Conservation (phyloP, 2,329 filamentous ascomycete genomes). For the Zasmidium cellare region DNA sequence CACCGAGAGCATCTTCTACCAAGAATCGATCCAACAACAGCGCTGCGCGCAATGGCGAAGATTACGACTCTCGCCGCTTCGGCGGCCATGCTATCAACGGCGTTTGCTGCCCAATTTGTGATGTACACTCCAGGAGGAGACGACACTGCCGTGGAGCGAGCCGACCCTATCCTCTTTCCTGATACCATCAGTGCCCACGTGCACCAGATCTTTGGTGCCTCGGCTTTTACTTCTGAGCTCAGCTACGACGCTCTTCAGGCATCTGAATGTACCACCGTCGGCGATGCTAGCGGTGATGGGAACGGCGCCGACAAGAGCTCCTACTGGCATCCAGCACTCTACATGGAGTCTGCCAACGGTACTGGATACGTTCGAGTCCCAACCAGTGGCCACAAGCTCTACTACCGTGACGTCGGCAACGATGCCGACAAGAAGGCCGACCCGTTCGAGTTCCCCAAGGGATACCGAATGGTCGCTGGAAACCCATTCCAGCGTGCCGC, state of each 20-base stretch:
- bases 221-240: conserved; percentile 62
- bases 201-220: conserved; percentile 70
- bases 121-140: conserved; percentile 29
- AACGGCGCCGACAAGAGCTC: conserved; percentile 65
- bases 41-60: neutral
- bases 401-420: conserved; percentile 59
- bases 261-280: conserved; percentile 54
- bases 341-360: conserved; percentile 64
- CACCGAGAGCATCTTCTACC: neutral
- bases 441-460: conserved; percentile 68
- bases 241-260: conserved; percentile 60
- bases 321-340: conserved; percentile 75
- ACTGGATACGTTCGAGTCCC: conserved; percentile 63
- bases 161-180: conserved; percentile 69
- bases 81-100: conserved; percentile 19
- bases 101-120: conserved; percentile 27
- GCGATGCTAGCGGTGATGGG: conserved; percentile 22
- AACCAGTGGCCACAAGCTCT: conserved; percentile 65
- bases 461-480: conserved; percentile 71
- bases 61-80: conserved; percentile 10
- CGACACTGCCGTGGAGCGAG: conserved; percentile 52
- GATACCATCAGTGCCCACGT: conserved; percentile 62
- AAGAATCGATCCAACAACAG: neutral
- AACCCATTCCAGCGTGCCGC: conserved; percentile 58
- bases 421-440: conserved; percentile 60